These are phyloP conservation scores for Chiua virens DNA, from an alignment of 768 basidiomycete species.

Conservation along the genomic window DNA sequence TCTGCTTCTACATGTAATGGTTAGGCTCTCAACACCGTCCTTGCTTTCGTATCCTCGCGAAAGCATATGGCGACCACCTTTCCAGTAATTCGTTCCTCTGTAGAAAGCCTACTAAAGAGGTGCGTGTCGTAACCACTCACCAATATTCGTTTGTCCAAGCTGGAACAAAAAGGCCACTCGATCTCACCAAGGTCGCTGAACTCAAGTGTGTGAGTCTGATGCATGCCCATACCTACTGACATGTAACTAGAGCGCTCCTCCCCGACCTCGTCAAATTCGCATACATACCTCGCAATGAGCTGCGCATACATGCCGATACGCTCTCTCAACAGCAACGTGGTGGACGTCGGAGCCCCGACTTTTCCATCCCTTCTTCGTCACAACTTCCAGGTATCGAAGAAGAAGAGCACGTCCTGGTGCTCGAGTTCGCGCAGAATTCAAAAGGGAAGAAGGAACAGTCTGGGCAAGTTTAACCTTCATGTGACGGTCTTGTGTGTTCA, in stretches of 20 bases:
- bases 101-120: slow-evolving; percentile 78
- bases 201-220: slow-evolving; percentile 56
- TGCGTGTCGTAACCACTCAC: slow-evolving; percentile 19
- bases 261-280: slow-evolving; percentile 82
- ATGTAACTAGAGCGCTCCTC: slow-evolving; percentile 60
- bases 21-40: slow-evolving; percentile 85
- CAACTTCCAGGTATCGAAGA: slow-evolving; percentile 28
- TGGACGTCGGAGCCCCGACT: slow-evolving; percentile 44
- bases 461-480: slow-evolving; percentile 19
- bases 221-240: not conserved
- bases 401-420: slow-evolving; percentile 50
- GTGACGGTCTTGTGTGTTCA: too few species aligned
- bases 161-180: slow-evolving; percentile 60
- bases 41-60: slow-evolving; percentile 82
- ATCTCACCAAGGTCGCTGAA: slow-evolving; percentile 76
- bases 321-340: slow-evolving; percentile 18
- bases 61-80: slow-evolving; percentile 83
- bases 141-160: not conserved
- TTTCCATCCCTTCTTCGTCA: slow-evolving; percentile 31
- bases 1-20: not conserved
- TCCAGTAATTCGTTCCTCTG: slow-evolving; percentile 69
- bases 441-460: slow-evolving; percentile 31
- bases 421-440: slow-evolving; percentile 51
- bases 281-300: slow-evolving; percentile 65
- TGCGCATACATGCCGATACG: slow-evolving; percentile 51